Evolutionary conservation across 2,329 filamentous ascomycete genomes (phyloP), one percentile per base, ranked within the genome.

Genomic region (Geosmithia flava): DNA sequence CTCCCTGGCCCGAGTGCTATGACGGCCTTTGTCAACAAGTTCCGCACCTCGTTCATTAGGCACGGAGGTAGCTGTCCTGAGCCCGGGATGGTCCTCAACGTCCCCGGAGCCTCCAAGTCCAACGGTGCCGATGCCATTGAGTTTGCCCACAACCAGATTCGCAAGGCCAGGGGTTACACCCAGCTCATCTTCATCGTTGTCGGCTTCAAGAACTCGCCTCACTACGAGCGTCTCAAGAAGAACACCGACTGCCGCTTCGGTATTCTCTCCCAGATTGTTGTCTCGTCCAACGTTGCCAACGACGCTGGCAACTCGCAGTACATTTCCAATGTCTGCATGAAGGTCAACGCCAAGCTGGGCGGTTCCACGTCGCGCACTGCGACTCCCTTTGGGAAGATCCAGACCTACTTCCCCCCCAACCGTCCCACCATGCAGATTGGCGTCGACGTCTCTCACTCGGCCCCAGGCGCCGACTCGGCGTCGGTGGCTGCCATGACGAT

Each of bases 271-370:
- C 93, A 97, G 61, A 84, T 90, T 52, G 60, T 97, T 13, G 17
- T 19, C 10, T 16, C 7, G 8, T 23, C 19, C 2, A 41, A 50
- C 20, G 42, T 50, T 19, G 40, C 8, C 16, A 47, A 47, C 39
- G 33, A 49, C 13, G 37, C 16, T n/a, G 47, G 40, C 2, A 82
- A 89, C 54, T 69, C 72, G 2, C 93, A 98, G 58, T 97, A 97
- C 65, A 84, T 87, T 58, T 93, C 87, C 1, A 98, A 98, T 52
- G 88, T 98, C 0, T 78, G 81, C 53, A 93, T 98, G 87, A 98
- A 98, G 69, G 81, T 98, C 54, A 97, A 98, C 57, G 85, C 87
- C 3, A 98, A 98, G 69, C 76, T 98, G 2, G 93, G 93, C 15
- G 93, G 93, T 6, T 76, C 79, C 0, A 96, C 88, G 1, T 81